Evolutionary conservation across 495 filamentous ascomycete species (phyloP).

Genomic region (Aspergillus funiculosus): DNA sequence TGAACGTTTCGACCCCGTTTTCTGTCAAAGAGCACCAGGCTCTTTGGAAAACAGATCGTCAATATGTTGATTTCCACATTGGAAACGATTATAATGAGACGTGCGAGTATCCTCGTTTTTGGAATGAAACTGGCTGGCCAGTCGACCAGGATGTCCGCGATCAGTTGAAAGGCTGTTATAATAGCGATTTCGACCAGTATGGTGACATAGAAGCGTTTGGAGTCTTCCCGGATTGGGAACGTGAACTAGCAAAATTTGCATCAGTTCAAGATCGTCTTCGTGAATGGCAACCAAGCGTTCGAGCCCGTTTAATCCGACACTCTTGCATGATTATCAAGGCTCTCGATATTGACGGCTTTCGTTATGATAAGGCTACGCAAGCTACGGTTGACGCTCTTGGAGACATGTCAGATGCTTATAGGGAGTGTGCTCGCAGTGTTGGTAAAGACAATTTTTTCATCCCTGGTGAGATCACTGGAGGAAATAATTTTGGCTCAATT

Average conservation of each 20-base stretch:
- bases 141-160: constrained; percentile 42
- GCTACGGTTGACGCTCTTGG: constrained; percentile 60
- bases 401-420: constrained; percentile 47
- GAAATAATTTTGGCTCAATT: constrained; percentile 58
- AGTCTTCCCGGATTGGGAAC: constrained; percentile 61
- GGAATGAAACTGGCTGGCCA: constrained; percentile 55
- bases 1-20: constrained; percentile 63
- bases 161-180: constrained; percentile 53
- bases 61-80: constrained; percentile 60
- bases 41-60: constrained; percentile 51
- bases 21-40: constrained; percentile 50
- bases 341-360: constrained; percentile 65
- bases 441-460: constrained; percentile 62
- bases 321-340: constrained; percentile 60
- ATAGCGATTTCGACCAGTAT: constrained; percentile 69
- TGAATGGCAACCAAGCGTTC: constrained; percentile 61
- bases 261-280: constrained; percentile 70
- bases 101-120: constrained; percentile 63
- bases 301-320: constrained; percentile 54
- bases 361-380: constrained; percentile 64
- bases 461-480: constrained; percentile 59
- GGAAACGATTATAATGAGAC: constrained; percentile 52
- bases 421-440: constrained; percentile 51
- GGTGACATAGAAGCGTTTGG: constrained; percentile 66
- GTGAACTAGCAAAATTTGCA: constrained; percentile 66